phyloP scores from a whole-genome alignment of 192 early-diverging fungal species.

The Coemansia sp. region DNA sequence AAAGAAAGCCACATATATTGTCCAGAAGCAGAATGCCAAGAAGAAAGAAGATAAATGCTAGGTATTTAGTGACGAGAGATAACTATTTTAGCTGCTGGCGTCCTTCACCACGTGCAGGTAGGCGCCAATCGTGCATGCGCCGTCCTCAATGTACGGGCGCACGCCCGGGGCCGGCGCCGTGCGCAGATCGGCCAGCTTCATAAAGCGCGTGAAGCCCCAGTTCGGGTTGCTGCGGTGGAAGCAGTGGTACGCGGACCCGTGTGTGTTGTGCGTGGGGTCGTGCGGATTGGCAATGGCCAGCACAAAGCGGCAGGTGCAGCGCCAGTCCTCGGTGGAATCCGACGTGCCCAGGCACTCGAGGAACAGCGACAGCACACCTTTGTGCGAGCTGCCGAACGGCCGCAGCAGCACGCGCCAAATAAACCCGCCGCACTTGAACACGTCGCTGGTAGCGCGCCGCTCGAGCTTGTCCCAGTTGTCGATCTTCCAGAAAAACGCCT shows the following conservation, averaged over 20 bases:
- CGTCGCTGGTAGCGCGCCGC: conserved; percentile 41
- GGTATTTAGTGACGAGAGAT: not conserved
- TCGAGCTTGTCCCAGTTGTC: conserved; percentile 48
- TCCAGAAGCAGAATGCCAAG: no score
- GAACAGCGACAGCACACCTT: conserved; percentile 78
- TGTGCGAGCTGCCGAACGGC: conserved; percentile 78
- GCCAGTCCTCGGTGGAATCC: conserved; percentile 61
- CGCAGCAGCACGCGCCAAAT: conserved; percentile 83
- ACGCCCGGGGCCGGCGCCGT: conserved; percentile 38
- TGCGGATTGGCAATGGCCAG: conserved; percentile 73
- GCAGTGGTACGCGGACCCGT: conserved; percentile 76
- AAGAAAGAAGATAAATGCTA: no score
- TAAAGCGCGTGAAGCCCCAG: conserved; percentile 93
- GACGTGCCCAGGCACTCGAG: conserved; percentile 80
- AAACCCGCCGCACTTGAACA: conserved; percentile 48
- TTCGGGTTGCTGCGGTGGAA: conserved; percentile 81
- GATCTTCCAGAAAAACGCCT: conserved; percentile 50
- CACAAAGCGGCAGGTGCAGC: conserved; percentile 82
- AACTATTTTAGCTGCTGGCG: conserved; percentile 44
- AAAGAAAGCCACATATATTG: no score
- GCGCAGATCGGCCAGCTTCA: conserved; percentile 58
- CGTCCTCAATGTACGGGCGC: conserved; percentile 68
- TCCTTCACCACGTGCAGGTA: conserved; percentile 80
- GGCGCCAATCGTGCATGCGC: conserved; percentile 64
- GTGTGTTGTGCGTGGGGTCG: conserved; percentile 64